Base-by-base conservation (phyloP, 2,329 filamentous ascomycete species). In the Monascus ruber region DNA sequence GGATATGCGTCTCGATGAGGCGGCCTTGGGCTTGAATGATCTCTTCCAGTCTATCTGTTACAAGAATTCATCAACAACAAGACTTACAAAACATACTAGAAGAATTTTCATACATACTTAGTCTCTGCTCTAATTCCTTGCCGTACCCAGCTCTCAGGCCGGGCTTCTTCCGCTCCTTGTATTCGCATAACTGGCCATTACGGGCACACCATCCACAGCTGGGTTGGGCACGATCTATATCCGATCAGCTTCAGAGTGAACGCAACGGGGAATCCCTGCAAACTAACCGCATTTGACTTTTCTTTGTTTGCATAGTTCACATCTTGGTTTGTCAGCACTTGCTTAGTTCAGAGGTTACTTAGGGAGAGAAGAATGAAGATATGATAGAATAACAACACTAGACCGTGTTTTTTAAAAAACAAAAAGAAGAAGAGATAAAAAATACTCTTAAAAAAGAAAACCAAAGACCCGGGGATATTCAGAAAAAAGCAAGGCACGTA, bases 161-260 rank as follows among this genome's bases (percentile, higher is more conserved):
- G 5, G 80, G 79, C 56, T 83, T 83, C 63, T 83, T 82, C 33
- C 80, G 70, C 51, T 82, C 79, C 44, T 76, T 77, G 55, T 84
- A 84, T 55, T 81, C 76, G 55, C 80, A 84, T 33, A 69, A 50
- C 46, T 81, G 75, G 42, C 73, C 72, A 58, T 84, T 82, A 37
- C 79, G 74, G 36, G 75, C 63, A 56, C 80, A 85, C 80, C 80
- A 84, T 24, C 79, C 79, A 59, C 80, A 84, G n/a, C 72, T 71
- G 2, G 73, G 73, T 49, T 76, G 72, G 28, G 66, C 64, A 40
- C 73, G 70, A 51, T 77, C 65, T 63, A 42, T 24, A 29, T 5
- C 27, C 42, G 45, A 42, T 43, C 38, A 48, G 25, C 42, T 39
- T 27, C 27, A 26, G 31, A 6, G 29, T 4, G 26, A 36, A 31